Evolutionary conservation across 2,329 filamentous ascomycete species (phyloP).

Genomic region (Chrysoporthe deuterocubensis): DNA sequence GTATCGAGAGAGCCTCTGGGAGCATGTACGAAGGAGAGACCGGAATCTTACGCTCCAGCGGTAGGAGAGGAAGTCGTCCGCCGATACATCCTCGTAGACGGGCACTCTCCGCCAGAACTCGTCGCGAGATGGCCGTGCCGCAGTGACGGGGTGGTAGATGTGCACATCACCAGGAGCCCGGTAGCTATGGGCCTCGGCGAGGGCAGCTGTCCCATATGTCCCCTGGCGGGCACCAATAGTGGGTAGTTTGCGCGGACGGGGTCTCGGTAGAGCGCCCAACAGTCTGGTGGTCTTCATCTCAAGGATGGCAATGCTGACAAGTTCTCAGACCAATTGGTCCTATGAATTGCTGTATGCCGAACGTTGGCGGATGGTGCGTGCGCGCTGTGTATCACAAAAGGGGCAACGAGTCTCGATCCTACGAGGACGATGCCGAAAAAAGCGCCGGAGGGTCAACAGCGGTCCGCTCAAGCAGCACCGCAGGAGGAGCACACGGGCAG

Average conservation of each 20-base stretch:
- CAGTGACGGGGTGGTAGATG: neutral
- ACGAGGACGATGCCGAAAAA: neutral
- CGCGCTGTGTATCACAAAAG: neutral
- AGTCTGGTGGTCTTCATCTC: neutral
- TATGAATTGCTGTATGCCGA: neutral
- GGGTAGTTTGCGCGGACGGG: neutral
- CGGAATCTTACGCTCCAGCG: conserved; percentile 54
- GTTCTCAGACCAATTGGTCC: neutral
- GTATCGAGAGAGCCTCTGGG: neutral
- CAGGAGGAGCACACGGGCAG: no score
- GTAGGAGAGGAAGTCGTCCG: conserved; percentile 56
- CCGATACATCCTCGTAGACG: conserved; percentile 52
- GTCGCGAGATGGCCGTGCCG: conserved; percentile 27
- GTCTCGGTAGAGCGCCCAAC: neutral
- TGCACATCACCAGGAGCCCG: neutral
- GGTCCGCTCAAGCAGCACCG: no score
- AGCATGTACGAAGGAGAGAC: neutral
- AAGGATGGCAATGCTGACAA: neutral
- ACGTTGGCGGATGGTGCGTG: neutral
- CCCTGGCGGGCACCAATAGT: neutral
- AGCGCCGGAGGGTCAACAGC: neutral
- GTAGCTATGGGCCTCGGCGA: neutral
- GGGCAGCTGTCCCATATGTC: neutral
- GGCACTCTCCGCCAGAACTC: conserved; percentile 57
- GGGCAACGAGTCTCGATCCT: neutral